Conservation (phyloP, 768 basidiomycete species). For the Trametes cinnabarina region DNA sequence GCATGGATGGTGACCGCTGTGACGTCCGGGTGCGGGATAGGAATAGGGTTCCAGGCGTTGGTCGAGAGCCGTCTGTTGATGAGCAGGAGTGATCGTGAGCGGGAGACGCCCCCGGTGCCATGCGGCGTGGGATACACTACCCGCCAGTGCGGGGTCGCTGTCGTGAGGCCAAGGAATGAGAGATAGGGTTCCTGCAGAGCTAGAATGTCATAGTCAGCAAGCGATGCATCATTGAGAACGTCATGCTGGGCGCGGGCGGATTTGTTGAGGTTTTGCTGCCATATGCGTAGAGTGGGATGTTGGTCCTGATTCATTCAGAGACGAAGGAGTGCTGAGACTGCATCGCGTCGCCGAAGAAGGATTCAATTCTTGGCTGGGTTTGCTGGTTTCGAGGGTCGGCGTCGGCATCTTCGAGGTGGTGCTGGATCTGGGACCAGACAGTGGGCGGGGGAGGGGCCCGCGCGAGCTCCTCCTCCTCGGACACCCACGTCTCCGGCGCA, state of each 20-base stretch:
- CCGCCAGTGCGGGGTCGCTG: constrained; percentile 13
- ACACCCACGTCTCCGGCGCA: not conserved
- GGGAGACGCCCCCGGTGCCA: not conserved
- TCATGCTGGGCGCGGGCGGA: constrained; percentile 21
- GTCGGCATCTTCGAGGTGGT: not conserved
- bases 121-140: constrained; percentile 29
- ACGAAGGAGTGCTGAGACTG: not conserved
- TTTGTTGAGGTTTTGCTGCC: constrained; percentile 32
- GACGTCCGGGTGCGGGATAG: constrained; percentile 26
- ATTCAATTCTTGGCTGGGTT: not conserved
- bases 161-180: constrained; percentile 22
- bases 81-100: constrained; percentile 11
- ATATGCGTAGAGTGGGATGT: constrained; percentile 17
- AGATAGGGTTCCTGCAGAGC: constrained; percentile 41
- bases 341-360: not conserved
- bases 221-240: constrained; percentile 12
- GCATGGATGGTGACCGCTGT: constrained; percentile 28
- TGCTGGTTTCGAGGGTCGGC: not conserved
- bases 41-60: constrained; percentile 15
- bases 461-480: constrained; percentile 1
- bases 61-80: constrained; percentile 15
- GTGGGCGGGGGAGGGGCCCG: constrained; percentile 1
- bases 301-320: not conserved
- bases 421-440: constrained; percentile 2
- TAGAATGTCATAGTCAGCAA: constrained; percentile 31